phyloP scores from a whole-genome alignment of 345 rosid genomes.

The Brassica juncea region DNA sequence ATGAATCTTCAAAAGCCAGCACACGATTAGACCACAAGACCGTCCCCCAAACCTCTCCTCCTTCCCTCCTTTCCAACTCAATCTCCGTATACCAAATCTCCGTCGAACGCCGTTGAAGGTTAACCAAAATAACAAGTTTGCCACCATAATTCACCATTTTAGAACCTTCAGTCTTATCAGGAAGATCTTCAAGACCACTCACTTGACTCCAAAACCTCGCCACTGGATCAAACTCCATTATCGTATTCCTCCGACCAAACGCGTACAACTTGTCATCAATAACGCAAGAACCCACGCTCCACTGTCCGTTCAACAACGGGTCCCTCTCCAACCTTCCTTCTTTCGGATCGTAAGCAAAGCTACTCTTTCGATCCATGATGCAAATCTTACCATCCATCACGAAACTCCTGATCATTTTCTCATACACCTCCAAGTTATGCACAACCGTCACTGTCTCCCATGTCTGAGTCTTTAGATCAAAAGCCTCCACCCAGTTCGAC shows the following conservation, averaged over 20 bases:
- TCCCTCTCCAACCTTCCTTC: conserved; percentile 48
- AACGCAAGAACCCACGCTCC: conserved; percentile 81
- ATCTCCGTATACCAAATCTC: conserved; percentile 23
- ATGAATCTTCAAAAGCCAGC: neutral
- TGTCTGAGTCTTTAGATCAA: conserved; percentile 44
- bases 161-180: conserved; percentile 48
- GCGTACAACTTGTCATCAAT: conserved; percentile 59
- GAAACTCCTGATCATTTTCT: conserved; percentile 13
- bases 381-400: conserved; percentile 13
- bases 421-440: neutral
- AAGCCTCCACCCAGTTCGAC: conserved; percentile 62
- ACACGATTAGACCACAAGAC: conserved; percentile 8
- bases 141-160: conserved; percentile 47
- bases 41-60: conserved; percentile 27
- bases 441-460: conserved; percentile 42
- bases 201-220: conserved; percentile 53
- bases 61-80: conserved; percentile 3
- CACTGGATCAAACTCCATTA: conserved; percentile 51
- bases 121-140: conserved; percentile 67
- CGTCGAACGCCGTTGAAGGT: neutral
- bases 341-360: conserved; percentile 49
- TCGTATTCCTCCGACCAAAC: conserved; percentile 61
- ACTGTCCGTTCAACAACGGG: conserved; percentile 40
- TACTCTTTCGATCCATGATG: conserved; percentile 8
- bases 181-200: conserved; percentile 56